These are phyloP conservation scores for Cercospora sojina DNA, from an alignment of 2,329 filamentous ascomycete species.

Conservation along the genomic window DNA sequence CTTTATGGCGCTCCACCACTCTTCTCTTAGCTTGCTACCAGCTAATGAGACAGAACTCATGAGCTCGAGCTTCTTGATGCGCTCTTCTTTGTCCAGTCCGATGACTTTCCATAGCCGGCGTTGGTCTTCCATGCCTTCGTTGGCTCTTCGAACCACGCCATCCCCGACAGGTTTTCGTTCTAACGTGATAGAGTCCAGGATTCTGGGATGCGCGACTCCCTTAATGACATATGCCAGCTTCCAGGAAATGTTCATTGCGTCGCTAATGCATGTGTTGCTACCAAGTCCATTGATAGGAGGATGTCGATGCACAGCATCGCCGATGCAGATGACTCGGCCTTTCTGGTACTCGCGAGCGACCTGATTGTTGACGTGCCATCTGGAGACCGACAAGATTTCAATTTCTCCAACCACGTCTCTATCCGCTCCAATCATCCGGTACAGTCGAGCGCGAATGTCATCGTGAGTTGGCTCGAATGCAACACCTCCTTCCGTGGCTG, in stretches of 20 bases:
- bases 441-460: conserved; percentile 39
- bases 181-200: conserved; percentile 34
- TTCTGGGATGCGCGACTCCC: conserved; percentile 23
- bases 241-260: conserved; percentile 41
- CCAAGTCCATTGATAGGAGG: conserved; percentile 58
- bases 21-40: conserved; percentile 38
- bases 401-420: conserved; percentile 38
- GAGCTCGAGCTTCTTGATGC: conserved; percentile 39
- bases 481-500: conserved; percentile 27
- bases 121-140: conserved; percentile 55
- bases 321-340: conserved; percentile 53
- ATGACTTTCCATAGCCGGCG: conserved; percentile 12
- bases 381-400: conserved; percentile 39
- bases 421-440: conserved; percentile 52
- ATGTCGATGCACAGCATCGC: conserved; percentile 59
- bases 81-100: conserved; percentile 10
- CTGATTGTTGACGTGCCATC: conserved; percentile 60
- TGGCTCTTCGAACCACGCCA: conserved; percentile 56
- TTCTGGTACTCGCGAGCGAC: conserved; percentile 54
- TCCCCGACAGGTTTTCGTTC: conserved; percentile 43
- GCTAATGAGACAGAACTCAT: neutral
- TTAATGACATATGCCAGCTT: conserved; percentile 36
- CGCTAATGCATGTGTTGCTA: conserved; percentile 52
- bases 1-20: conserved; percentile 43
- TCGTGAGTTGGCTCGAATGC: conserved; percentile 44